Base-by-base conservation (phyloP, 2,329 filamentous ascomycete genomes). In the Achaetomium macrosporum region DNA sequence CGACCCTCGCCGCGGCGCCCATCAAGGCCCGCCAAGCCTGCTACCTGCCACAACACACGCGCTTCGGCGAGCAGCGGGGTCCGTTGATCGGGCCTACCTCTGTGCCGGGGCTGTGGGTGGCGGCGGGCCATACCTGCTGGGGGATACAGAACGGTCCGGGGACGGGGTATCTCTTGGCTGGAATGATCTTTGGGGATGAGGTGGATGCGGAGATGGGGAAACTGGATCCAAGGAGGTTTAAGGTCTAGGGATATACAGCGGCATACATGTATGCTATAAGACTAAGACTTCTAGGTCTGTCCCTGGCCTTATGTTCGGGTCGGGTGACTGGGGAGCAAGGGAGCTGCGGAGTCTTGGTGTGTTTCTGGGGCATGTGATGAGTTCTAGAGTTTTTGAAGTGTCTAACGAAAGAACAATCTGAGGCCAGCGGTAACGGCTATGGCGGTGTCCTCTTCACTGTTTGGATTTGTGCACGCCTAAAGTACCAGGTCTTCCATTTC, bases 91-190 rank as follows among this genome's bases (percentile, higher is more conserved):
- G 93, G 0, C 73, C 77, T 49, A 91, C 90, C 8, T 78, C 79
- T 2, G 81, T 85, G 0, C 79, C 82, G 7, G 90, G 91, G 0
- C 64, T 97, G 41, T 85, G 87, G 68, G 75, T 97, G 55, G 93
- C 93, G 0, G 80, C 89, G 0, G 93, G 93, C 0, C 93, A 99
- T 73, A 96, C 90, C 1, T 97, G 92, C 72, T 99, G 93, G 93
- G 93, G 93, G 0, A 96, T 99, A 19, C 92, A 97, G 72, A 97
- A 99, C 71, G 90, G 84, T 0, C 91, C 92, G 1, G 93, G 79
- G 1, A 97, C 92, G 8, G 88, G 88, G 4, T 88, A 85, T 70
- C 68, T 92, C 37, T 85, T 93, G 74, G 85, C 86, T 36, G 87
- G 92, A 68, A 83, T 88, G 69, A 72, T 93, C 2, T 83, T 91